phyloP scores from a whole-genome alignment of 129 eudicot genomes.

The Centaurea solstitialis region DNA sequence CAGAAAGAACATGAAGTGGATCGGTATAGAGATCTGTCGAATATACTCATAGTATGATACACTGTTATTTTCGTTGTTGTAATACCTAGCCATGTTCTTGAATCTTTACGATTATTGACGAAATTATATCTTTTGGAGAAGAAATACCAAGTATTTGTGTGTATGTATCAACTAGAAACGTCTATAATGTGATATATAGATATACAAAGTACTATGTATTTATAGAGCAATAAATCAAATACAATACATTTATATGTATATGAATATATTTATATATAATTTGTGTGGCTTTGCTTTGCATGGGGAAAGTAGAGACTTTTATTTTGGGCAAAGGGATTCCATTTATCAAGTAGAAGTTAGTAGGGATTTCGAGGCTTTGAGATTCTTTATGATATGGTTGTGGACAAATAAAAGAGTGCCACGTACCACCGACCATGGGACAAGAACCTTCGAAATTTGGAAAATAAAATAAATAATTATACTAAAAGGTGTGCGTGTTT shows the following conservation, averaged over 20 bases:
- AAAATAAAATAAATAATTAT: constrained; percentile 11
- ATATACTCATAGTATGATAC: constrained; percentile 56
- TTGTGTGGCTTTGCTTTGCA: not conserved
- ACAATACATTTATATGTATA: not conserved
- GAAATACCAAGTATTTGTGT: not conserved
- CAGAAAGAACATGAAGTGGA: constrained; percentile 60
- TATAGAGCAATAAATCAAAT: not conserved
- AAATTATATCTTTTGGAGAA: not conserved
- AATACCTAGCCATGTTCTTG: constrained; percentile 48
- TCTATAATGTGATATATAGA: constrained; percentile 5
- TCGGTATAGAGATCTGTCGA: constrained; percentile 50
- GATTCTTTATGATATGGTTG: constrained; percentile 4
- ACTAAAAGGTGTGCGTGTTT: not conserved
- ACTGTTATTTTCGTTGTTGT: constrained; percentile 33
- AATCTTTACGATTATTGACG: not conserved
- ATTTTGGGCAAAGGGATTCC: constrained; percentile 19
- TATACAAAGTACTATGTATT: not conserved
- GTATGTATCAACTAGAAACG: not conserved
- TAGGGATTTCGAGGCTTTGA: constrained; percentile 21
- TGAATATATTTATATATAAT: not conserved
- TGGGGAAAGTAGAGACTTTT: constrained; percentile 15
- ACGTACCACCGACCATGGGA: constrained; percentile 43
- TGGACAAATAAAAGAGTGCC: constrained; percentile 27
- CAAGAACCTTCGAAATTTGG: constrained; percentile 24
- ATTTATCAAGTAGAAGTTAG: constrained; percentile 14